Evolutionary conservation across 2,329 filamentous ascomycete species (phyloP), one percentile per base, ranked within the genome.

Genomic region (Claviceps pazoutovae): DNA sequence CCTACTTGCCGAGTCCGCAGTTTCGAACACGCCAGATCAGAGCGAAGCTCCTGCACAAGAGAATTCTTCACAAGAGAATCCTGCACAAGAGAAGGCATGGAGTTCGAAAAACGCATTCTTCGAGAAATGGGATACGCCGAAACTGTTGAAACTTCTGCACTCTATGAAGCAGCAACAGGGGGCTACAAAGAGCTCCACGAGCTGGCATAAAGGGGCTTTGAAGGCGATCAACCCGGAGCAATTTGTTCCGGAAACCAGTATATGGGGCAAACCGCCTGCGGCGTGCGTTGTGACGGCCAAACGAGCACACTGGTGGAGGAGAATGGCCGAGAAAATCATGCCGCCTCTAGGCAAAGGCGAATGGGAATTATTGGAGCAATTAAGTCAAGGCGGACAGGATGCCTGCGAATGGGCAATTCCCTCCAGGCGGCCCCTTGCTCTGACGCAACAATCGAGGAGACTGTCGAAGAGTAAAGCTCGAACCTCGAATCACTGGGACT

Each of bases 311-410:
- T 75, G 73, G 66, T 83, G 76, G 74, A 70, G 63, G 39, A 52
- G 52, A 4, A 59, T 68, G 16, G 64, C 73, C 1, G 61, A 69
- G 13, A 75, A 72, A 53, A 55, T 80, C 6, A 65, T 78, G 57
- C 75, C 78, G n/a, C 80, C 80, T 0, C 53, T 83, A 16, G 69
- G 70, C 6, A 64, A 61, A 30, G 65, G 67, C 17, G 77, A 83
- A 59, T 83, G 78, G 78, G 69, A 81, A 14, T 60, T 71, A 14
- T 62, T 83, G n/a, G 63, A 63, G n/a, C 62, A 64, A 23, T 57
- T 83, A 38, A 69, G 69, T 3, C 55, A 58, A 7, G 78, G 74
- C 1, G 64, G 64, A 26, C 69, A 69, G 9, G 58, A 59, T 47
- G 49, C 54, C 19, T 54, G 55, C 3, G 63, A 69, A 36, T 73